These are phyloP conservation scores for Cystobasidium slooffiae DNA, from an alignment of 1,284 basidiomycete genomes.

Conservation along the genomic window DNA sequence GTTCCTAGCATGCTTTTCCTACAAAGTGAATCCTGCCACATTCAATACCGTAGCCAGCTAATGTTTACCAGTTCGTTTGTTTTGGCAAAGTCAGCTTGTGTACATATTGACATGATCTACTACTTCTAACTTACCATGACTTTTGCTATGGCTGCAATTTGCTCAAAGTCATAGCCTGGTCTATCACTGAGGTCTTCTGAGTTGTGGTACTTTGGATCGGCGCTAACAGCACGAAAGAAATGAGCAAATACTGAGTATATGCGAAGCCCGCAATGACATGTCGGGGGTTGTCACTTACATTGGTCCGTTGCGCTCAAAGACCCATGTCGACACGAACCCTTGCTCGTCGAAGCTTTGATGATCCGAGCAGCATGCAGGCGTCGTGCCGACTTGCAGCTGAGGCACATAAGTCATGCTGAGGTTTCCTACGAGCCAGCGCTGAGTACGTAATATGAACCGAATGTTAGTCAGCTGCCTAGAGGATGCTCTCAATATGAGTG, in stretches of 20 bases:
- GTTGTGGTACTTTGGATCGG: conserved; percentile 53
- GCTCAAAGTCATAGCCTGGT: conserved; percentile 54
- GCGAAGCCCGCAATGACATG: neutral
- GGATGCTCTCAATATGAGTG: too few species aligned
- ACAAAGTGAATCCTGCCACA: conserved; percentile 30
- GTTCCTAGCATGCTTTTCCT: neutral
- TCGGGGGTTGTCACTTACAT: conserved; percentile 45
- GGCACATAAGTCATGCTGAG: conserved; percentile 55
- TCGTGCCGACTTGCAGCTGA: conserved; percentile 49
- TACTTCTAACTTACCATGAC: conserved; percentile 49
- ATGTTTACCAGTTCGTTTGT: too few species aligned
- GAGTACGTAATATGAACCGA: conserved; percentile 49
- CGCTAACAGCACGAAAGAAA: neutral
- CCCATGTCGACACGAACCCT: conserved; percentile 48
- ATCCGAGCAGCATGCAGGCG: conserved; percentile 55
- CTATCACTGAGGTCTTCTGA: conserved; percentile 53
- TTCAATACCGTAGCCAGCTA: conserved; percentile 35
- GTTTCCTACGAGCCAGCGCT: conserved; percentile 50
- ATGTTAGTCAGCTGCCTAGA: neutral
- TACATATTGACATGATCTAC: neutral
- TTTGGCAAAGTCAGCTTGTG: too few species aligned
- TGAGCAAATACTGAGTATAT: neutral
- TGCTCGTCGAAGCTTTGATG: conserved; percentile 55
- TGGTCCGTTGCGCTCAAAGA: conserved; percentile 56
- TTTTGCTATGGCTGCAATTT: conserved; percentile 52